These are phyloP conservation scores for Leccinum disarticulatum DNA, from an alignment of 768 basidiomycete species.

Conservation along the genomic window DNA sequence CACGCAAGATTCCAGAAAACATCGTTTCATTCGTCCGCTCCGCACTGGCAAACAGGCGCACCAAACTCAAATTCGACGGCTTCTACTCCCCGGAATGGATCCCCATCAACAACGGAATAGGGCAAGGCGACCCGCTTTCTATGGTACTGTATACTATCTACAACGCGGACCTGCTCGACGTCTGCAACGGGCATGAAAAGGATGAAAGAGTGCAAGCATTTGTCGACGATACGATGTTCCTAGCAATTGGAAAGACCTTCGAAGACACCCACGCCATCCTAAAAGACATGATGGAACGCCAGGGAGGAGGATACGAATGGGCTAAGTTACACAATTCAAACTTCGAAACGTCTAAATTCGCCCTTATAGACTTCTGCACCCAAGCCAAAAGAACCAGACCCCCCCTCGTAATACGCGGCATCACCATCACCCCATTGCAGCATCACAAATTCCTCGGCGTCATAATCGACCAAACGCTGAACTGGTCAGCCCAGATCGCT, in stretches of 20 bases:
- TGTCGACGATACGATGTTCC: neutral
- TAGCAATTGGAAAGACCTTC: neutral
- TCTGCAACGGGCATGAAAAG: neutral
- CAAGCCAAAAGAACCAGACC: neutral
- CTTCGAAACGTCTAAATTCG: neutral
- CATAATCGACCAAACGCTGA: neutral
- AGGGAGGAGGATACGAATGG: neutral
- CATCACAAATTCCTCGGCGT: slow-evolving; percentile 1
- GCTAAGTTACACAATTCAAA: neutral
- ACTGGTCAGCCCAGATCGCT: neutral
- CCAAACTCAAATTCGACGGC: neutral
- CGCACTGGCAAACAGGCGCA: too few relatives aligned
- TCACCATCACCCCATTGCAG: neutral
- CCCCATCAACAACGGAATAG: too few relatives aligned
- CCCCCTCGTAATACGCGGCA: neutral
- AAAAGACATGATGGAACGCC: neutral
- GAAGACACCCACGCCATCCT: neutral
- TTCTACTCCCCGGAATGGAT: neutral
- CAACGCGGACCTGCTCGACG: neutral
- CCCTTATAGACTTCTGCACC: neutral
- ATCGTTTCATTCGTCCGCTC: too few relatives aligned
- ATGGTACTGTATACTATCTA: neutral
- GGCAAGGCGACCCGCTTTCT: too few relatives aligned
- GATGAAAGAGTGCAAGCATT: neutral
- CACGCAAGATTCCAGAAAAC: too few relatives aligned